Conservation (phyloP, 805 yeast species). For the Candida anglica region DNA sequence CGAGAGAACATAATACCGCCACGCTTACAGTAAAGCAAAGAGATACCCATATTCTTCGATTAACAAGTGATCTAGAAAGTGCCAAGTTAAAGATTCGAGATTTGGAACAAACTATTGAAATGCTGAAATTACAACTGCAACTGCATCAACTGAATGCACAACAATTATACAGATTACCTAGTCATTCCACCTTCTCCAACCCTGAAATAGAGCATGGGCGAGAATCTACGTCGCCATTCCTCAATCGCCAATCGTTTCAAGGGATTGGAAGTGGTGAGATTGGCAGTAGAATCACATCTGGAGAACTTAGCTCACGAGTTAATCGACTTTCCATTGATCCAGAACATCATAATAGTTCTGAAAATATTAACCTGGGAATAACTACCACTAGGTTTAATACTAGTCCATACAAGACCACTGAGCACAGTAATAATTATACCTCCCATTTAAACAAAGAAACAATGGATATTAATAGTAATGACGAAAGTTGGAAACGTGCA, state of each 20-base stretch:
- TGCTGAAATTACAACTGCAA: conserved; percentile 20
- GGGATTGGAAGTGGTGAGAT: not conserved
- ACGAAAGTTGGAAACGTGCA: conserved; percentile 83
- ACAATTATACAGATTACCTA: not conserved
- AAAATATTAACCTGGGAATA: not conserved
- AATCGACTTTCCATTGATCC: conserved; percentile 34
- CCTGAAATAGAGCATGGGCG: too few relatives aligned
- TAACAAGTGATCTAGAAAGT: conserved; percentile 58
- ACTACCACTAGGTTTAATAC: not conserved
- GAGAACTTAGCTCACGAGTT: conserved; percentile 39
- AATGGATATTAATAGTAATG: conserved; percentile 41
- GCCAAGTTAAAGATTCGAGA: conserved; percentile 50
- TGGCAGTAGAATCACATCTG: conserved; percentile 20
- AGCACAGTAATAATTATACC: conserved; percentile 10
- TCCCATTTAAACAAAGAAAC: conserved; percentile 13
- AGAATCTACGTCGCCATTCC: not conserved
- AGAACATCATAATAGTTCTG: not conserved
- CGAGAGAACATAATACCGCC: conserved; percentile 49
- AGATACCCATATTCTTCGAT: conserved; percentile 63
- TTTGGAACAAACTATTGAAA: conserved; percentile 44
- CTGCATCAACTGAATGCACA: conserved; percentile 8
- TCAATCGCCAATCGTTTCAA: not conserved
- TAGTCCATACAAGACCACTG: conserved; percentile 16
- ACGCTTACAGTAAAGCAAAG: conserved; percentile 56
- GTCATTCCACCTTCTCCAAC: not conserved